Conservation (phyloP, 352 stramenopile species). For the Phytophthora quininea region DNA sequence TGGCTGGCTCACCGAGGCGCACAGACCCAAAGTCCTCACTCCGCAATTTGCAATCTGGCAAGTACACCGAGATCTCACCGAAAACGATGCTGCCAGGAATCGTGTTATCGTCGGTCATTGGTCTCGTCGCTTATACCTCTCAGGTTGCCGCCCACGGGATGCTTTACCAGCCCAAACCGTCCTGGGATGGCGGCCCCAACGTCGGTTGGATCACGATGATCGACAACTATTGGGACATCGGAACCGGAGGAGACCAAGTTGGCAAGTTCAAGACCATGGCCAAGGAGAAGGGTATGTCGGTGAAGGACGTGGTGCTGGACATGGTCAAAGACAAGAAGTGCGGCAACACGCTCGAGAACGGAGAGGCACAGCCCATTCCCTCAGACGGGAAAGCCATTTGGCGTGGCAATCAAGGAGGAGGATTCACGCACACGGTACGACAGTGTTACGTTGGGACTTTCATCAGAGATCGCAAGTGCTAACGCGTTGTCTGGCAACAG, state of each 20-base stretch:
- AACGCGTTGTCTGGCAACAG: slow-evolving; percentile 2
- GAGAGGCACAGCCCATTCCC: slow-evolving; percentile 35
- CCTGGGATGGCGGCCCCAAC: slow-evolving; percentile 8
- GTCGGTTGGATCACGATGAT: slow-evolving; percentile 24
- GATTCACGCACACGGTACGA: slow-evolving; percentile 35
- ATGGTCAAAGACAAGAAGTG: slow-evolving; percentile 39
- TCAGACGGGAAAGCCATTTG: slow-evolving; percentile 36
- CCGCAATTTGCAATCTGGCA: too few relatives aligned
- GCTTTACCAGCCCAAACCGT: slow-evolving; percentile 23
- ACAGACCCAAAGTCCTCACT: too few relatives aligned
- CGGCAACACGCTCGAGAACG: slow-evolving; percentile 38
- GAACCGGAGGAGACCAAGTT: slow-evolving; percentile 32
- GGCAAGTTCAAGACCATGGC: slow-evolving; percentile 36
- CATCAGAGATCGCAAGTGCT: slow-evolving; percentile 1
- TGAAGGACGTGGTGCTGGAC: slow-evolving; percentile 41
- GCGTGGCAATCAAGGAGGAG: slow-evolving; percentile 34
- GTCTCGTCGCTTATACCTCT: slow-evolving; percentile 9
- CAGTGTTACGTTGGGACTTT: neutral
- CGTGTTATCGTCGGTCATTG: slow-evolving; percentile 12
- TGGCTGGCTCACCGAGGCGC: too few relatives aligned
- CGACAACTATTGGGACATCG: slow-evolving; percentile 41
- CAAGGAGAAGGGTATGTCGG: slow-evolving; percentile 30
- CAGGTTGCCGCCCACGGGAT: slow-evolving; percentile 22
- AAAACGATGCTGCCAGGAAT: slow-evolving; percentile 2
- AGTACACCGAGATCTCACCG: too few relatives aligned